Evolutionary conservation across 306 rosid species (phyloP).

Genomic region (Luffa aegyptiaca): DNA sequence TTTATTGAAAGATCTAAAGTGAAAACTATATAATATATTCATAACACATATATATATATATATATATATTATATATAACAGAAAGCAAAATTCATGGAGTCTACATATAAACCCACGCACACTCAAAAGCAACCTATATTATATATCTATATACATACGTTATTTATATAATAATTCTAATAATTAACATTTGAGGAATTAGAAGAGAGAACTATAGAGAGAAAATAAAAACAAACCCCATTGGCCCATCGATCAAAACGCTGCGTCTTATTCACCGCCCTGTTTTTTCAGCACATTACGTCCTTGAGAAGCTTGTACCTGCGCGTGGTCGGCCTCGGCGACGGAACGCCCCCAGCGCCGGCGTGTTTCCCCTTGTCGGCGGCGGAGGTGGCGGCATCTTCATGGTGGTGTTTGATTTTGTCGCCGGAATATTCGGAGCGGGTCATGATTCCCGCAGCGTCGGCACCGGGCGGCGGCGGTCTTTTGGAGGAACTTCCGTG

Average conservation of each 20-base stretch:
- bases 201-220: neutral
- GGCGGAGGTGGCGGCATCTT: constrained; percentile 20
- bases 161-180: constrained; percentile 13
- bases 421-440: constrained; percentile 57
- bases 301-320: constrained; percentile 99
- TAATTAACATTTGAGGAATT: constrained; percentile 31
- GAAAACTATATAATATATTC: neutral
- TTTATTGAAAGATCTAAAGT: neutral
- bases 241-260: neutral
- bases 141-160: neutral
- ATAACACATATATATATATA: neutral
- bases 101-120: neutral
- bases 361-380: constrained; percentile 36
- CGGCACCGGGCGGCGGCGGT: constrained; percentile 8
- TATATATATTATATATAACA: neutral
- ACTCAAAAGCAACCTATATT: neutral
- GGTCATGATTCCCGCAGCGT: constrained; percentile 12
- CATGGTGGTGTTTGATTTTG: constrained; percentile 48
- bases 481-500: constrained; percentile 42
- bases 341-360: constrained; percentile 38
- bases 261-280: neutral
- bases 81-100: neutral
- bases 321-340: constrained; percentile 69
- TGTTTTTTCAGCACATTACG: constrained; percentile 55
- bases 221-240: constrained; percentile 4